Base-by-base conservation (phyloP, 2,329 filamentous ascomycete genomes). In the Colletotrichum godetiae region DNA sequence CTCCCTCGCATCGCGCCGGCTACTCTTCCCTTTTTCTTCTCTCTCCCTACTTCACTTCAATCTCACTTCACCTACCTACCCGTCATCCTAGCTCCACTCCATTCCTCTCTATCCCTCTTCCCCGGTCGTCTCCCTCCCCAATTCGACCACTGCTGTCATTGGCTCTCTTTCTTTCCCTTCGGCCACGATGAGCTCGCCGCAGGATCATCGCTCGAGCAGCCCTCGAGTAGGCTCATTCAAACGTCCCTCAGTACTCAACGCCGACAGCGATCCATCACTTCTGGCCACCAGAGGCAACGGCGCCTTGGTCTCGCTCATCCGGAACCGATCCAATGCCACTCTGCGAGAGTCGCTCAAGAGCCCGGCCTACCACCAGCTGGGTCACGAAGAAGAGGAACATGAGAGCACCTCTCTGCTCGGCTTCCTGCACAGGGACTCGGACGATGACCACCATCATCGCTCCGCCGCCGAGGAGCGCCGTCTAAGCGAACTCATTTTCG, bases 401-500 rank as follows among this genome's bases (percentile, higher is more conserved):
- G 75, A 78, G 57, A 72, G 13, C 27, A 42, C 62, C 42, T 72
- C 67, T 31, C 52, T 74, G 37, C 57, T 71, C 42, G 62, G 72
- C 52, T 72, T 74, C 72, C 57, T 71, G 49, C 72, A 72, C 19
- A 49, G 65, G 31, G 68, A 74, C 67, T 72, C 68, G 52, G 79
- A 85, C 37, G 83, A 86, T 33, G 87, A 89, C 55, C 84, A 85
- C 33, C 83, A 85, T 52, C 82, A 83, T 22, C 84, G 84, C 29
- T 81, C 86, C 27, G 81, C 86, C 59, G 81, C 83, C 56, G 89
- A 92, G 66, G 90, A 92, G 81, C 88, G 88, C 37, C 89, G 90
- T 27, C 81, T 92, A 63, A 90, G 84, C 71, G 86, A 87, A 74
- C 84, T 92, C 72, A 88, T 93, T 66, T 87, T 88, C 78, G 89